Base-by-base conservation (phyloP, 495 filamentous ascomycete genomes). In the Trichoderma reesei region DNA sequence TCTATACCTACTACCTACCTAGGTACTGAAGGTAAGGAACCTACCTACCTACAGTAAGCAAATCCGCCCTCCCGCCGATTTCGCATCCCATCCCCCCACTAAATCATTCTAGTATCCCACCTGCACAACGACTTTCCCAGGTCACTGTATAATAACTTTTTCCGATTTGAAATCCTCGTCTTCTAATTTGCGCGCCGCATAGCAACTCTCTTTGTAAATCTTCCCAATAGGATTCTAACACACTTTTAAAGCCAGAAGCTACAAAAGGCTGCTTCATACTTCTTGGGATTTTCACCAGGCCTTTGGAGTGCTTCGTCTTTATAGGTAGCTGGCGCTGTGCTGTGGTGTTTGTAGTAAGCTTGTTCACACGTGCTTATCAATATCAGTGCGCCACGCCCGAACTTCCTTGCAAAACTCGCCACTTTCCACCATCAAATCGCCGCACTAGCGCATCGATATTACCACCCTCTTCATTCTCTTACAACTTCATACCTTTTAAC, bases 11-110 rank as follows among this genome's bases (percentile, higher is more conserved):
- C n/a, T n/a, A n/a, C n/a, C n/a, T n/a, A n/a, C n/a, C n/a, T n/a
- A n/a, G n/a, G n/a, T n/a, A n/a, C n/a, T n/a, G n/a, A n/a, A n/a
- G n/a, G n/a, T n/a, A n/a, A n/a, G n/a, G n/a, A n/a, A n/a, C n/a
- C n/a, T n/a, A n/a, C n/a, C n/a, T n/a, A n/a, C n/a, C n/a, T n/a
- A n/a, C n/a, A 42, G 41, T 4, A 48, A 6, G 4, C n/a, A 48
- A 18, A n/a, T 44, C 41, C 13, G 41, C 10, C 41, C 39, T 41
- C 69, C 59, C 61, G 68, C 72, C 72, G 72, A 72, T 74, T 62
- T 72, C 72, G 73, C 75, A 72, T 72, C 62, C 26, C 26, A 26
- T 26, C 26, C 26, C 26, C 26, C 51, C 59, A 63, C 44, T 41
- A 60, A 39, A 39, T 39, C 38, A 1, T 39, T 56, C 18, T 33